phyloP scores from a whole-genome alignment of 2,329 filamentous ascomycete genomes.

The Colletotrichum spaethianum region DNA sequence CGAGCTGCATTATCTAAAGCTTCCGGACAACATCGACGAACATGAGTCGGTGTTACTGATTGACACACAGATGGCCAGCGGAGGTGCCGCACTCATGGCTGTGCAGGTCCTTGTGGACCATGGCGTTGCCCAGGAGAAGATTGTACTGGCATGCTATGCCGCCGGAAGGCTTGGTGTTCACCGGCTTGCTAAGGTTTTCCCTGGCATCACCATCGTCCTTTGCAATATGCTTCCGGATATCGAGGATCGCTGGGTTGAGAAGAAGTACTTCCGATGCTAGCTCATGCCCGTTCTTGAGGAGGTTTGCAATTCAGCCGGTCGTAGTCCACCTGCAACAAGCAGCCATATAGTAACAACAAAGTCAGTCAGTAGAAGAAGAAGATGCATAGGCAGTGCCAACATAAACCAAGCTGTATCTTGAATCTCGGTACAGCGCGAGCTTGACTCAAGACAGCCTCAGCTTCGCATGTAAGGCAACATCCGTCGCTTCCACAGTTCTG shows the following conservation, averaged over 20 bases:
- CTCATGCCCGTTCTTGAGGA: not conserved
- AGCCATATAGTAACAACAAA: conserved; percentile 13
- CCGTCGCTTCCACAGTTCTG: conserved; percentile 2
- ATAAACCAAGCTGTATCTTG: not conserved
- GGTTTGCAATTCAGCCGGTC: not conserved
- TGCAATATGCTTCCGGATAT: conserved; percentile 85
- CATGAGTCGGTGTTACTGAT: conserved; percentile 89
- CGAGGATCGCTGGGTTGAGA: conserved; percentile 92
- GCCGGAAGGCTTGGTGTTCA: conserved; percentile 89
- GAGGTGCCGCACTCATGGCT: conserved; percentile 90
- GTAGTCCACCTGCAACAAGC: not conserved
- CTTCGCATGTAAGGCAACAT: conserved; percentile 13
- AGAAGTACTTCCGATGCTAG: conserved; percentile 89
- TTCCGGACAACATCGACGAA: conserved; percentile 79
- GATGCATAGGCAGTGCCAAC: conserved; percentile 14
- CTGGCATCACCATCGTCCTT: conserved; percentile 87
- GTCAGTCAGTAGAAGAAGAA: conserved; percentile 19
- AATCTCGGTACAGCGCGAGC: not conserved
- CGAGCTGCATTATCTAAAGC: conserved; percentile 89
- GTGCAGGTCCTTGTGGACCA: conserved; percentile 97
- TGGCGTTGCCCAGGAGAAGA: conserved; percentile 85
- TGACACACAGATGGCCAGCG: conserved; percentile 95
- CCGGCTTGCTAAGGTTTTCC: conserved; percentile 89
- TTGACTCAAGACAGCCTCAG: conserved; percentile 1
- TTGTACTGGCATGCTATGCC: conserved; percentile 94